Evolutionary conservation across 208 protist genomes (phyloP).

Genomic region (Leishmania tropica): DNA sequence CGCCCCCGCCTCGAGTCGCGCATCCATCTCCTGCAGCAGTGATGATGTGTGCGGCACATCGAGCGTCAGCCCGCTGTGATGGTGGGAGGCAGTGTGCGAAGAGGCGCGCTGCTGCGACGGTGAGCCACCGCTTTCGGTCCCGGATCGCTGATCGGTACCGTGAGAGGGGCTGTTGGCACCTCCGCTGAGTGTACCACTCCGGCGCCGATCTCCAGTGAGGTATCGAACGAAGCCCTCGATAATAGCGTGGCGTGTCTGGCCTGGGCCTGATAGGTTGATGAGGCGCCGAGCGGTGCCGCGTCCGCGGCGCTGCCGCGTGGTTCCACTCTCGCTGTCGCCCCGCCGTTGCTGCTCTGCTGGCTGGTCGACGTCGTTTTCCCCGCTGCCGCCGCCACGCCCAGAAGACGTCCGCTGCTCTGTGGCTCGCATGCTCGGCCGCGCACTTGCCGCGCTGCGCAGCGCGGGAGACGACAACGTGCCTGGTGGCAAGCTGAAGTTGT

Average conservation of each 20-base stretch:
- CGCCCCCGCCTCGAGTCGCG: conserved; percentile 12
- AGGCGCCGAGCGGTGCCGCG: conserved; percentile 1
- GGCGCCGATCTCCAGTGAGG: conserved; percentile 24
- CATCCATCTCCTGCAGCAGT: conserved; percentile 39
- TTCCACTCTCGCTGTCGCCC: conserved; percentile 3
- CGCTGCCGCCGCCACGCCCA: not conserved
- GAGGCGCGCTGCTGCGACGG: conserved; percentile 13
- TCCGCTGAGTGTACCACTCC: conserved; percentile 4
- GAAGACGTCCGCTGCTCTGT: conserved; percentile 6
- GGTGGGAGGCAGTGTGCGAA: not conserved
- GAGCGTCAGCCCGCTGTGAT: conserved; percentile 43
- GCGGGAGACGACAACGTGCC: conserved; percentile 22
- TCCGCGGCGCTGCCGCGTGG: conserved; percentile 2
- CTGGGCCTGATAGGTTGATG: conserved; percentile 4
- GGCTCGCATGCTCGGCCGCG: conserved; percentile 23
- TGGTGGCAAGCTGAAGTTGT: conserved; percentile 25
- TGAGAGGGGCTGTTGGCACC: conserved; percentile 5
- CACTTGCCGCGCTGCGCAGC: conserved; percentile 11
- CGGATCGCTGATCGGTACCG: conserved; percentile 4
- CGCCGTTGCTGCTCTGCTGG: conserved; percentile 1
- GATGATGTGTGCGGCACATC: conserved; percentile 61
- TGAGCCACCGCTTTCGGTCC: not conserved
- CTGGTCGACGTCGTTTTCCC: conserved; percentile 1
- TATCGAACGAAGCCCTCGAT: conserved; percentile 32
- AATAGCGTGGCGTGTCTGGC: conserved; percentile 31